phyloP scores from a whole-genome alignment of 306 rosid genomes.

The Oemleria cerasiformis region DNA sequence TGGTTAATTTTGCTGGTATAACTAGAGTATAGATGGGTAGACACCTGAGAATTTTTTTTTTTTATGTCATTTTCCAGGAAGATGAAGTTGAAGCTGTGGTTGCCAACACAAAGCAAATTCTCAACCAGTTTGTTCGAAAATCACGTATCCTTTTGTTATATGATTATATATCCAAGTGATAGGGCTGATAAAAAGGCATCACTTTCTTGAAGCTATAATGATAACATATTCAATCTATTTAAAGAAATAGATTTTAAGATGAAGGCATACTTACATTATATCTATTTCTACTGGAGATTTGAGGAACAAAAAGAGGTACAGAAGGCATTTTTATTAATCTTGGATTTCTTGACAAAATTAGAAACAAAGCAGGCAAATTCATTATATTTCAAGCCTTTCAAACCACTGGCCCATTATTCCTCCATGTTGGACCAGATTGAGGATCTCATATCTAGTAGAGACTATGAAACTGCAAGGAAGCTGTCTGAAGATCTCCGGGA shows the following conservation, averaged over 20 bases:
- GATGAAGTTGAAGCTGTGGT: constrained; percentile 88
- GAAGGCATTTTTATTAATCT: constrained; percentile 14
- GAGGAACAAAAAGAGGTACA: background rate
- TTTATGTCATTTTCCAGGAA: constrained; percentile 40
- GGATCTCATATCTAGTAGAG: constrained; percentile 50
- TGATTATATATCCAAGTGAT: constrained; percentile 11
- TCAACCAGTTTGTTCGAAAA: constrained; percentile 75
- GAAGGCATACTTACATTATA: background rate
- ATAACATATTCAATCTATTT: constrained; percentile 1
- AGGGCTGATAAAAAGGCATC: background rate
- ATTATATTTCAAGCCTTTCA: constrained; percentile 74
- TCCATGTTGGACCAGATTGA: constrained; percentile 65
- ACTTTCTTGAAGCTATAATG: constrained; percentile 13
- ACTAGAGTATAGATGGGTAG: constrained; percentile 16
- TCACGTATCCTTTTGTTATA: constrained; percentile 59
- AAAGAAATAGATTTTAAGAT: background rate
- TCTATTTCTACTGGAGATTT: background rate
- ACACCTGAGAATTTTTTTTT: constrained; percentile 21
- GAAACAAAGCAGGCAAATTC: constrained; percentile 70
- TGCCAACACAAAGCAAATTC: constrained; percentile 70
- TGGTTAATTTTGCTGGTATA: background rate
- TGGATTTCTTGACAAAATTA: constrained; percentile 57
- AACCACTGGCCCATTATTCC: constrained; percentile 61
- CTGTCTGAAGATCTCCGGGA: constrained; percentile 64
- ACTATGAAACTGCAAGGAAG: constrained; percentile 67